Evolutionary conservation across 1,139 yeast species (phyloP), one percentile per base, ranked within the genome.

Genomic region (Yamadazyma siamensis): DNA sequence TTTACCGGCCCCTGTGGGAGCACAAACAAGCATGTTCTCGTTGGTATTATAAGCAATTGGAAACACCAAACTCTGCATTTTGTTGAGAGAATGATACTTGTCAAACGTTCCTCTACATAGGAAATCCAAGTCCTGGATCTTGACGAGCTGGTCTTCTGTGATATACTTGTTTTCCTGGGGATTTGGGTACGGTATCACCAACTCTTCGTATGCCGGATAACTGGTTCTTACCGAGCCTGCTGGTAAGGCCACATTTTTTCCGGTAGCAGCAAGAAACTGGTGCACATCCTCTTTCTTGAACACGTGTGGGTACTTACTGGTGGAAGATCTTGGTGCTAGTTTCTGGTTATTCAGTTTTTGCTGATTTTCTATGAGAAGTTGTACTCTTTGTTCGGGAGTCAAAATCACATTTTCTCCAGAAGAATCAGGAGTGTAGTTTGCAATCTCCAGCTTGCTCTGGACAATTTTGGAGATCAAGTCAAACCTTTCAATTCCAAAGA

Each of bases 1-100:
- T 54, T 91, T 91, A 62, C 98, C 98, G 3, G 96, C 96, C 59
- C 98, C 98, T 0, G 98, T 91, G 3, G 98, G 98, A 0, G 98
- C 97, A 71, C 98, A 91, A 2, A 91, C 89, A 30, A 91, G 68
- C 96, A 94, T 84, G 49, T 94, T 91, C 46, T 89, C 96, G 55
- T 87, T 89, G 5, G 97, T 83, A 33, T 82, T 78, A 52, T 91
- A 94, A 0, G 96, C 98, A 12, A 88, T 84, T 0, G 95, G 95
- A 44, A 71, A 94, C 1, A 94, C 95, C 40, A 94, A 68, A 16
- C 96, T 82, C 55, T 94, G 99, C 75, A 94, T 83, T 42, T 86
- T 77, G 56, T 94, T 94, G 43, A 94, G 68, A 0, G 83, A 70
- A 31, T 74, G 65, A 56, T 94, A 94, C 24, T 80, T 80, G 38